Base-by-base conservation (phyloP, 1,284 basidiomycete genomes). In the Coniophora puteana region DNA sequence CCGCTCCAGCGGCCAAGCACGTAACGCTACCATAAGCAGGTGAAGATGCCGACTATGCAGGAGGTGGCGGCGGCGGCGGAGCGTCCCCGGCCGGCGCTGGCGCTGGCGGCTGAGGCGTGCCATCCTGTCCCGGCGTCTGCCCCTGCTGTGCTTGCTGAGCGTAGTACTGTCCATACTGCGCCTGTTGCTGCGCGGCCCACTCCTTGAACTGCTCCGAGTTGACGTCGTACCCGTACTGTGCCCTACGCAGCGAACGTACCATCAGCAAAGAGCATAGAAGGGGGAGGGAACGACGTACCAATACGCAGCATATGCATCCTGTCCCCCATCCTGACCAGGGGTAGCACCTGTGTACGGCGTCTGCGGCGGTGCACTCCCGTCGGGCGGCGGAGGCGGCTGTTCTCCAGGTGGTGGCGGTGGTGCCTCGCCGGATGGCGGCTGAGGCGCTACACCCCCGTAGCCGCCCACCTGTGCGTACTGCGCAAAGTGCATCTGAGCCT, bases 161-260 rank as follows among this genome's bases (percentile, higher is more conserved):
- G 52, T 88, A 88, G 57, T 86, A 87, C 47, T 86, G 80, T 10
- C 69, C 72, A 51, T 88, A 87, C 51, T 87, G 83, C 44, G 78
- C 72, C 52, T 82, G 77, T 51, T 84, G 82, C 43, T 69, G 70
- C 4, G 79, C 74, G 27, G 78, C 75, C 86, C 87, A 89, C 55
- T 86, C 77, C 55, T 88, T 89, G 62, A 89, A 89, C 53, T 88
- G 74, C 3, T 76, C 58, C 4, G 85, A 83, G 54, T 89, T 90
- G 50, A 93, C 86, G 55, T 93, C 89, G 62, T 93, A 93, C 8
- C 91, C 91, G 58, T 90, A 91, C 12, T 85, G 82, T 44, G 89
- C 85, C 86, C 88, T 89, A 49, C 26, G 44, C 25, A 37, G 14
- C 28, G 22, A 13, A 32, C 32, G 18, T 4, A 27, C 34, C 34